phyloP scores from a whole-genome alignment of 345 rosid species.

The Dimocarpus longan region DNA sequence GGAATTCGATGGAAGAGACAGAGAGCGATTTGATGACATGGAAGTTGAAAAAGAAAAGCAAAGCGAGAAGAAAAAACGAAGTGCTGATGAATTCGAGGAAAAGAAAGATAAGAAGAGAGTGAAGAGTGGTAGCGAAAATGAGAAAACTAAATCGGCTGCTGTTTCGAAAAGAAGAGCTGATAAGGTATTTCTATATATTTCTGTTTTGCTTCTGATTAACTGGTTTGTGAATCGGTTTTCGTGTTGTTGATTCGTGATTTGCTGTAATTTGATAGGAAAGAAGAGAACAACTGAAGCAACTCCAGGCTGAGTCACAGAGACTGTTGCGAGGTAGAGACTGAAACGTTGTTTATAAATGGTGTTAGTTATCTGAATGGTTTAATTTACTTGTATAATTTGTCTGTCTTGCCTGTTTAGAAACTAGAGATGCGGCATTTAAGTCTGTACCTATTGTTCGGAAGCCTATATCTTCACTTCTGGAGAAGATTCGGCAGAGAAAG shows the following conservation, averaged over 20 bases:
- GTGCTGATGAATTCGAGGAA: constrained; percentile 20
- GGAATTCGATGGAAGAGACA: constrained; percentile 28
- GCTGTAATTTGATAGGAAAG: constrained; percentile 53
- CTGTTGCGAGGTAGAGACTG: constrained; percentile 64
- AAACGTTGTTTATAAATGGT: background rate
- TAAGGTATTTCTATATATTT: constrained; percentile 41
- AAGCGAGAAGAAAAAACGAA: constrained; percentile 23
- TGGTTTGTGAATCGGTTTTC: background rate
- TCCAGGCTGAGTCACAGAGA: constrained; percentile 83
- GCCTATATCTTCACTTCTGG: constrained; percentile 79
- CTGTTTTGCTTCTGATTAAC: background rate
- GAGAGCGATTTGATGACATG: constrained; percentile 31
- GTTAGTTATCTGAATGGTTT: constrained; percentile 8
- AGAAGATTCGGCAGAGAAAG: constrained; percentile 81
- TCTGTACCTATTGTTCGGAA: constrained; percentile 65
- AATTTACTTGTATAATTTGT: background rate
- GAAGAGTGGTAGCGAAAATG: constrained; percentile 38
- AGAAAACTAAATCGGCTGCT: constrained; percentile 33
- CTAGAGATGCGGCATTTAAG: constrained; percentile 74
- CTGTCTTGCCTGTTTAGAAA: constrained; percentile 46
- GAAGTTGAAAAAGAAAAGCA: constrained; percentile 18
- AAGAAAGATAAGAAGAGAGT: constrained; percentile 33
- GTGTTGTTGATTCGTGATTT: constrained; percentile 1
- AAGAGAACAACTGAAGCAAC: constrained; percentile 60
- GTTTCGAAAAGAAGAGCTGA: constrained; percentile 45